phyloP scores from a whole-genome alignment of 1,284 basidiomycete genomes.

The Ustilago hordei region DNA sequence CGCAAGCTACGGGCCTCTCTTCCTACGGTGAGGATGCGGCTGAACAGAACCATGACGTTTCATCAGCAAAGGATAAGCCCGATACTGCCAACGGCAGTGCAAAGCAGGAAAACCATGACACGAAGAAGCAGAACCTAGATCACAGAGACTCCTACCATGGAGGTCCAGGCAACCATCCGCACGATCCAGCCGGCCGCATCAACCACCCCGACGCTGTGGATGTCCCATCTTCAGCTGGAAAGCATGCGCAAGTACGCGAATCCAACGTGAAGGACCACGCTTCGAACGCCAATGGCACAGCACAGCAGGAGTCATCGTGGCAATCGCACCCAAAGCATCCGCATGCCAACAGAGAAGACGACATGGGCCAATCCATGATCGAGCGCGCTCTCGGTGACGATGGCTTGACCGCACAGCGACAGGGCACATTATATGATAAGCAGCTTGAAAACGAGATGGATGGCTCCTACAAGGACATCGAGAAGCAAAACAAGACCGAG shows the following conservation, averaged over 20 bases:
- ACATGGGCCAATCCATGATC: slow-evolving; percentile 49
- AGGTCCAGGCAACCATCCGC: slow-evolving; percentile 51
- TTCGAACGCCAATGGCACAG: not conserved
- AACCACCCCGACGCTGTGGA: slow-evolving; percentile 47
- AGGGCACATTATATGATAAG: slow-evolving; percentile 40
- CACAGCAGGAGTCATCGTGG: not conserved
- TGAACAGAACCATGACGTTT: slow-evolving; percentile 4
- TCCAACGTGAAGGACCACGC: slow-evolving; percentile 7
- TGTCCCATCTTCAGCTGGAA: not conserved
- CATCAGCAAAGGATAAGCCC: not conserved
- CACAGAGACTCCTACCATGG: slow-evolving; percentile 23
- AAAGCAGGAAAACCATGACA: not conserved
- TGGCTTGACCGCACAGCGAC: slow-evolving; percentile 39
- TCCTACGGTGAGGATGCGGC: slow-evolving; percentile 11
- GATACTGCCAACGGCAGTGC: not conserved
- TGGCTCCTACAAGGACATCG: slow-evolving; percentile 29
- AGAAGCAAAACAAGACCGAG: slow-evolving; percentile 38
- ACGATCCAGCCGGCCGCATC: slow-evolving; percentile 45
- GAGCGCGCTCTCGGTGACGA: slow-evolving; percentile 48
- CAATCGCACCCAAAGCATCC: slow-evolving; percentile 15
- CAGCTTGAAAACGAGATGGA: slow-evolving; percentile 47
- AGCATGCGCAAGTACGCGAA: not conserved
- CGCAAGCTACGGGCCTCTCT: slow-evolving; percentile 33
- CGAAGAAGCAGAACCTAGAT: not conserved
- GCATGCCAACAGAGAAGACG: slow-evolving; percentile 10